These are phyloP conservation scores for Nigrospora sphaerica DNA, from an alignment of 2,329 filamentous ascomycete genomes.

Conservation along the genomic window DNA sequence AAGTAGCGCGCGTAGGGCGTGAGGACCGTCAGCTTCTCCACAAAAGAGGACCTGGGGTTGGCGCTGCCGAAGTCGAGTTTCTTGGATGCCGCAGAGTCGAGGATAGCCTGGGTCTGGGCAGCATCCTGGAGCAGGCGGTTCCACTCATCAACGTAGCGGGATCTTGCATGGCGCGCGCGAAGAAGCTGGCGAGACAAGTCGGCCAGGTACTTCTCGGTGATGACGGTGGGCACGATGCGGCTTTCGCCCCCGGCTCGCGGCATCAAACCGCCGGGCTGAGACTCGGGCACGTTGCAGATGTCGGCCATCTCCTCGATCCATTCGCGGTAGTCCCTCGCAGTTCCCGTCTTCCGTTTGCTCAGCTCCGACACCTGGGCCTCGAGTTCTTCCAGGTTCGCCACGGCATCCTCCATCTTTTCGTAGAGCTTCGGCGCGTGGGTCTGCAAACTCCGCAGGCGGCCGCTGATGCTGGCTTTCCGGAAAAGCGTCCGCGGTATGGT, in stretches of 20 bases:
- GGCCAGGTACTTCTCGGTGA: conserved; percentile 89
- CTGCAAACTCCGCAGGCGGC: conserved; percentile 68
- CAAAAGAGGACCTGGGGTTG: conserved; percentile 46
- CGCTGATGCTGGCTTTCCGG: conserved; percentile 69
- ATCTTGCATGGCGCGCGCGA: conserved; percentile 74
- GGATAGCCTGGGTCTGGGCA: conserved; percentile 66
- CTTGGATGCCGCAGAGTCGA: conserved; percentile 77
- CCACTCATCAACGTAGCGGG: conserved; percentile 83
- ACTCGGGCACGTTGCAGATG: conserved; percentile 62
- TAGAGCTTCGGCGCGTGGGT: conserved; percentile 72
- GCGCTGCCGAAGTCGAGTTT: conserved; percentile 66
- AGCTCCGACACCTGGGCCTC: conserved; percentile 77
- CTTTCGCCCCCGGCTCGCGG: conserved; percentile 34
- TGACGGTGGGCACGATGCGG: conserved; percentile 63
- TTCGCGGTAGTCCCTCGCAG: conserved; percentile 68
- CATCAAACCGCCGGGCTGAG: conserved; percentile 34
- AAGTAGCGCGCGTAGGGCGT: conserved; percentile 79
- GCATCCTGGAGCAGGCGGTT: conserved; percentile 69
- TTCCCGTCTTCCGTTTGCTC: conserved; percentile 72
- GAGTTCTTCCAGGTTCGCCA: conserved; percentile 70
- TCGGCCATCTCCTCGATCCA: conserved; percentile 96
- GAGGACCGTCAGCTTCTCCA: conserved; percentile 52
- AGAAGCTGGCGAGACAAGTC: conserved; percentile 78
- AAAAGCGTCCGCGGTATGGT: conserved; percentile 79
- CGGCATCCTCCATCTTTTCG: conserved; percentile 81